These are phyloP conservation scores for Fusarium robinianum DNA, from an alignment of 2,329 filamentous ascomycete genomes.

Conservation along the genomic window DNA sequence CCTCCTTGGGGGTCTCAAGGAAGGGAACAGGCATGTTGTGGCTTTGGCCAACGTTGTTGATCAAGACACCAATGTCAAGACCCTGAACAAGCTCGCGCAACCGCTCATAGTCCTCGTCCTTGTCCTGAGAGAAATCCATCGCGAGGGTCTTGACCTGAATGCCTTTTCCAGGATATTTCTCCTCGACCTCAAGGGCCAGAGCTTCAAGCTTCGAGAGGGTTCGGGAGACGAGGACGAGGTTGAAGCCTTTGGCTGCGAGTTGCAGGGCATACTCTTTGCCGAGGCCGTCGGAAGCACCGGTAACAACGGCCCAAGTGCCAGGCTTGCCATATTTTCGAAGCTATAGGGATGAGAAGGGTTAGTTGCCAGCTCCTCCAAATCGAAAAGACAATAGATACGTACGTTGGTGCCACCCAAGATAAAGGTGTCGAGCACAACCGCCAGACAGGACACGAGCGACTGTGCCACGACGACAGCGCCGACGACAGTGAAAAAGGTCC, in stretches of 20 bases:
- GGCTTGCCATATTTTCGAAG: constrained; percentile 88
- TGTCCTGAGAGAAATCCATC: constrained; percentile 89
- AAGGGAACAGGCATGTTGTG: constrained; percentile 94
- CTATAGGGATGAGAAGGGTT: constrained; percentile 49
- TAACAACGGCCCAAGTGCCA: constrained; percentile 92
- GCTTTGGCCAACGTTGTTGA: constrained; percentile 97
- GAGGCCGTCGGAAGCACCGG: constrained; percentile 93
- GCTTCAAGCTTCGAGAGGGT: constrained; percentile 88
- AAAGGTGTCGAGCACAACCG: constrained; percentile 69
- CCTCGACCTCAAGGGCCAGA: constrained; percentile 74
- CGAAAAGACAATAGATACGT: constrained; percentile 35
- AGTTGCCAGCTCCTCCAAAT: background rate
- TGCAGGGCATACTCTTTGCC: constrained; percentile 95
- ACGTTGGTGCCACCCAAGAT: constrained; percentile 67
- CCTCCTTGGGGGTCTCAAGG: constrained; percentile 73
- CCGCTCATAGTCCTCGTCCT: constrained; percentile 77
- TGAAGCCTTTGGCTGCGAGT: constrained; percentile 90
- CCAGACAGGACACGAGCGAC: constrained; percentile 62
- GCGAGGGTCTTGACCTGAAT: constrained; percentile 77
- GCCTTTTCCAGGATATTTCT: constrained; percentile 63
- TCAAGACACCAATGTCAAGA: constrained; percentile 81
- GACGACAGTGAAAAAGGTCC: constrained; percentile 51
- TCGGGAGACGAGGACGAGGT: constrained; percentile 91
- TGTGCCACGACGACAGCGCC: constrained; percentile 63
- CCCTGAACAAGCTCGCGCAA: constrained; percentile 70